Evolutionary conservation across 2,329 filamentous ascomycete species (phyloP).

Genomic region (Emergomyces africanus): DNA sequence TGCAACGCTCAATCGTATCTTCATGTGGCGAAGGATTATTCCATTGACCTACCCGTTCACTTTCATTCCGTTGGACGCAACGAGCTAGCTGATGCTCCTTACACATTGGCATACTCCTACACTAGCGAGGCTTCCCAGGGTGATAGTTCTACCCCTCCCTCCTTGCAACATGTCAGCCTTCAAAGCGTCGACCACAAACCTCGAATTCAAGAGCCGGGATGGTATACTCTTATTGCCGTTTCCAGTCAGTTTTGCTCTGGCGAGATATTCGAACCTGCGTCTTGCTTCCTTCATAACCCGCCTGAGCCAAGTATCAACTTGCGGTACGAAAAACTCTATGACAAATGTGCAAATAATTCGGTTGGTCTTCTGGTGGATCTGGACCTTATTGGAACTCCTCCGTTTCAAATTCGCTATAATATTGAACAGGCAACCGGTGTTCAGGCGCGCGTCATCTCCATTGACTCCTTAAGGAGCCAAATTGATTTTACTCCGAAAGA

Average conservation of each 20-base stretch:
- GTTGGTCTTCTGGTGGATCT: slow-evolving; percentile 81
- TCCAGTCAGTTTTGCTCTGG: slow-evolving; percentile 71
- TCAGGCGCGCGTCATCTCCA: slow-evolving; percentile 40
- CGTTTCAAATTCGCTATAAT: slow-evolving; percentile 72
- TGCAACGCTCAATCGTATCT: slow-evolving; percentile 73
- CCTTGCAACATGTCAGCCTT: slow-evolving; percentile 44
- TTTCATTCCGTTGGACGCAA: slow-evolving; percentile 51
- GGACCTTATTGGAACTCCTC: slow-evolving; percentile 82
- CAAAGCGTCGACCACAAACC: slow-evolving; percentile 51
- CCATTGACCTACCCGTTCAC: slow-evolving; percentile 55
- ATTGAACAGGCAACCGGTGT: slow-evolving; percentile 49
- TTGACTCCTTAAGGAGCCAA: slow-evolving; percentile 67
- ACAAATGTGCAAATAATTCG: slow-evolving; percentile 89
- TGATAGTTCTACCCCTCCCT: slow-evolving; percentile 44
- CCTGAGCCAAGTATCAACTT: slow-evolving; percentile 70
- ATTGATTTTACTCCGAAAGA: slow-evolving; percentile 69
- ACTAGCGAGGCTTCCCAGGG: slow-evolving; percentile 64
- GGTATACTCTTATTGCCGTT: slow-evolving; percentile 75
- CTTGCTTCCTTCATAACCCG: slow-evolving; percentile 85
- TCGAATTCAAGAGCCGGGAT: slow-evolving; percentile 59
- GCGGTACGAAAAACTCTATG: slow-evolving; percentile 67
- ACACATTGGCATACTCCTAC: slow-evolving; percentile 71
- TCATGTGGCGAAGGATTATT: slow-evolving; percentile 65
- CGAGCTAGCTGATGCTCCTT: slow-evolving; percentile 48
- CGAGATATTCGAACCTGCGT: slow-evolving; percentile 83